These are phyloP conservation scores for Hanseniaspora hatyaiensis DNA, from an alignment of 805 yeast genomes.

Conservation along the genomic window DNA sequence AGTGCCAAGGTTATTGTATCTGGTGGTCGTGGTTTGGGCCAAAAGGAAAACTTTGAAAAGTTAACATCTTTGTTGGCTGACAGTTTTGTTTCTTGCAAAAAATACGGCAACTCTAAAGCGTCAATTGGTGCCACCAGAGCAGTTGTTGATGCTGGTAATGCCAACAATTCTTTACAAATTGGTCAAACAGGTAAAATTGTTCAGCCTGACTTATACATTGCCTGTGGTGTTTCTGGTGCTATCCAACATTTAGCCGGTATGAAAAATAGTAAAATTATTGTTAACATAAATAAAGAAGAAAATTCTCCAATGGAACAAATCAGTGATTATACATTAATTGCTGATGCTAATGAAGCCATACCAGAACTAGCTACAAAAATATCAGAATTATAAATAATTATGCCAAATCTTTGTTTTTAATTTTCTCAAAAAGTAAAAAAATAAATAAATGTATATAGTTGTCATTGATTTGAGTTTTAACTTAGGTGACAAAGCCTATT, in stretches of 20 bases:
- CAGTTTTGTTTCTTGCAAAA: slow-evolving; percentile 37
- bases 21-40: slow-evolving; percentile 90
- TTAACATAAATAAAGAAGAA: slow-evolving; percentile 86
- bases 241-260: slow-evolving; percentile 97
- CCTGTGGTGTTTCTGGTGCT: slow-evolving; percentile 93
- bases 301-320: slow-evolving; percentile 88
- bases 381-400: neutral
- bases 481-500: too few relatives aligned
- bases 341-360: slow-evolving; percentile 71
- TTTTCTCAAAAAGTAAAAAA: too few relatives aligned
- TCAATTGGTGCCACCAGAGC: slow-evolving; percentile 98
- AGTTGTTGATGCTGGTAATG: slow-evolving; percentile 91
- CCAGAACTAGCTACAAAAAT: slow-evolving; percentile 84
- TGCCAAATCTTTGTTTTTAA: too few relatives aligned
- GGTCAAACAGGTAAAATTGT: slow-evolving; percentile 98
- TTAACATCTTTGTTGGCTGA: slow-evolving; percentile 74
- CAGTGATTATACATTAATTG: slow-evolving; percentile 82
- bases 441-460: slow-evolving; percentile 8
- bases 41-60: slow-evolving; percentile 73
- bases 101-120: slow-evolving; percentile 43
- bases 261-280: slow-evolving; percentile 90
- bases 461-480: too few relatives aligned
- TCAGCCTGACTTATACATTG: slow-evolving; percentile 89
- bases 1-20: slow-evolving; percentile 73
- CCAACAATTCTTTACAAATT: slow-evolving; percentile 91